Evolutionary conservation across 257 asterid genomes (phyloP).

Genomic region (Solanum bulbocastanum): DNA sequence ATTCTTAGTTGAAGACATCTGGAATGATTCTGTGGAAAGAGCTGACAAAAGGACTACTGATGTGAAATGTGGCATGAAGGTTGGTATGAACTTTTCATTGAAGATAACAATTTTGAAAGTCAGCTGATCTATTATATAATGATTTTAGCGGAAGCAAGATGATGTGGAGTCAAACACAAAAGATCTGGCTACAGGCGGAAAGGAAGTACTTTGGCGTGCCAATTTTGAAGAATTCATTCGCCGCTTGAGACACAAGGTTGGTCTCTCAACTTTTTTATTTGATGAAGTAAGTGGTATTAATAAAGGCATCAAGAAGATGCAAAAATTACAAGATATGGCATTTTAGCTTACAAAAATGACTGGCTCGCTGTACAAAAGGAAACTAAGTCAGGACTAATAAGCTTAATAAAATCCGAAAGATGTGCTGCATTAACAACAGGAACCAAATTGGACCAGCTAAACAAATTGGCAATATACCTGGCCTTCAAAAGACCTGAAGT

Average conservation of each 20-base stretch:
- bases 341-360: not conserved
- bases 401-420: not conserved
- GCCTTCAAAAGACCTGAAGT: not conserved
- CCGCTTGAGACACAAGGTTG: slow-evolving; percentile 64
- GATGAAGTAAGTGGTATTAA: not conserved
- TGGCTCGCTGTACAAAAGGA: not conserved
- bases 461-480: not conserved
- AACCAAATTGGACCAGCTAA: not conserved
- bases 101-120: slow-evolving; percentile 1
- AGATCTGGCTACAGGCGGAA: slow-evolving; percentile 17
- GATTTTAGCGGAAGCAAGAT: slow-evolving; percentile 57
- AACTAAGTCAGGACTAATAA: not conserved
- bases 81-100: slow-evolving; percentile 13
- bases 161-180: slow-evolving; percentile 32
- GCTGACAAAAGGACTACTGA: slow-evolving; percentile 18
- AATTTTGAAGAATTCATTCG: slow-evolving; percentile 72
- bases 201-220: slow-evolving; percentile 85
- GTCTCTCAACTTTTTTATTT: not conserved
- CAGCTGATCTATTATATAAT: slow-evolving; percentile 7
- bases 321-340: not conserved
- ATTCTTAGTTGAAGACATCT: slow-evolving; percentile 43
- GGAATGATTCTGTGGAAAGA: slow-evolving; percentile 30
- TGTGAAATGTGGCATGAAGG: slow-evolving; percentile 50
- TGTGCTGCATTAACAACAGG: not conserved
- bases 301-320: not conserved